phyloP scores from a whole-genome alignment of 495 filamentous ascomycete genomes.

The Tuber magnatum region DNA sequence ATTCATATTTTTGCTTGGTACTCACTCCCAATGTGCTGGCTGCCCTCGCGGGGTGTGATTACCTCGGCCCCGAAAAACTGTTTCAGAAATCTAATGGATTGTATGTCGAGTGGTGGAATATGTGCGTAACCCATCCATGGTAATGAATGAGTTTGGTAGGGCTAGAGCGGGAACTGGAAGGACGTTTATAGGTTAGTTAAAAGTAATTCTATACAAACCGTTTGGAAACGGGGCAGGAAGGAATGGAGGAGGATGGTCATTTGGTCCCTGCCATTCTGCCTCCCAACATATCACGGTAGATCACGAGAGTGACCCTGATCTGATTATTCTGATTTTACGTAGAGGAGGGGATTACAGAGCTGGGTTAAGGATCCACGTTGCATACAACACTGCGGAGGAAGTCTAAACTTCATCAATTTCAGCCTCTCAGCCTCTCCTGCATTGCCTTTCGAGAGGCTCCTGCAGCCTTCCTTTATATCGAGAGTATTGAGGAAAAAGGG shows the following conservation, averaged over 20 bases:
- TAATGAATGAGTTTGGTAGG: too few relatives aligned
- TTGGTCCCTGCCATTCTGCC: background rate
- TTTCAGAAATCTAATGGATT: background rate
- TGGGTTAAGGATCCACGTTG: background rate
- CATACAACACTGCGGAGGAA: background rate
- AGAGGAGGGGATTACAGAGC: background rate
- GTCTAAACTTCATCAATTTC: background rate
- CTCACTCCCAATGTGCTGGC: background rate
- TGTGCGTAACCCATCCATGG: background rate
- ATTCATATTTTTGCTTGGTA: background rate
- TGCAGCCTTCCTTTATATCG: background rate
- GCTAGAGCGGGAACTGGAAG: background rate
- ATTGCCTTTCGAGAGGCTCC: background rate
- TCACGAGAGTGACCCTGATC: background rate
- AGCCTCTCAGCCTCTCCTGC: background rate
- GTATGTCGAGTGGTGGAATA: background rate
- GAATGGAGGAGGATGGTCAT: background rate
- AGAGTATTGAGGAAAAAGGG: background rate
- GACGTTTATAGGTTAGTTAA: background rate
- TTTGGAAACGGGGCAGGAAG: too few relatives aligned
- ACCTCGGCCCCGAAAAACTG: background rate
- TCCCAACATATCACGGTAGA: background rate
- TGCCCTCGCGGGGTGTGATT: background rate
- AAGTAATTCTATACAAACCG: background rate
- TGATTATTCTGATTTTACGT: background rate